Evolutionary conservation across 2,329 filamentous ascomycete species (phyloP).

Genomic region (Allantophomopsis lycopodina): DNA sequence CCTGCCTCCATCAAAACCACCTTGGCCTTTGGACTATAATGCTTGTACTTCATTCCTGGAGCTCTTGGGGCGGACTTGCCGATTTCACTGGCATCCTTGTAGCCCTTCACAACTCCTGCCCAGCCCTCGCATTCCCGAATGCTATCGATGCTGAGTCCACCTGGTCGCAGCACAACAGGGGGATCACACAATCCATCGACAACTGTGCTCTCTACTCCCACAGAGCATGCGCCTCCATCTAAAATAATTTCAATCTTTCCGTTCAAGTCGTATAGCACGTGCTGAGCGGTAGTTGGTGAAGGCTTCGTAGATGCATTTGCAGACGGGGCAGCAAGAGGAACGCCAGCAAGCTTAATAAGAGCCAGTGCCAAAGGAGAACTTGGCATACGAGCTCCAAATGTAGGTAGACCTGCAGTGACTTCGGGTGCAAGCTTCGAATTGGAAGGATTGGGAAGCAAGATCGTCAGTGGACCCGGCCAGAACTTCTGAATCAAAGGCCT

Average conservation of each 20-base stretch:
- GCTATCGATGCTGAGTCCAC: slow-evolving; percentile 74
- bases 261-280: slow-evolving; percentile 74
- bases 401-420: slow-evolving; percentile 73
- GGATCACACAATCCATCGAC: slow-evolving; percentile 78
- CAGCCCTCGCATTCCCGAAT: slow-evolving; percentile 64
- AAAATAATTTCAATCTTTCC: slow-evolving; percentile 77
- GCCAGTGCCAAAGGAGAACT: slow-evolving; percentile 71
- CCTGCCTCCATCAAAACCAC: slow-evolving; percentile 67
- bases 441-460: slow-evolving; percentile 68
- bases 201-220: slow-evolving; percentile 94
- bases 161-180: slow-evolving; percentile 72
- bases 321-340: slow-evolving; percentile 79
- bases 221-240: slow-evolving; percentile 73
- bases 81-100: slow-evolving; percentile 60
- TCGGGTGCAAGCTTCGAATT: slow-evolving; percentile 67
- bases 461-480: slow-evolving; percentile 91
- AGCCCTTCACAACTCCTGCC: slow-evolving; percentile 65
- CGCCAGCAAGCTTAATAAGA: slow-evolving; percentile 66
- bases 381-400: slow-evolving; percentile 87
- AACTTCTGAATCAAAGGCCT: slow-evolving; percentile 64
- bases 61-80: slow-evolving; percentile 61
- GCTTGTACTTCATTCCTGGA: slow-evolving; percentile 98
- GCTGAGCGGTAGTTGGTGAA: slow-evolving; percentile 78
- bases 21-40: slow-evolving; percentile 83
- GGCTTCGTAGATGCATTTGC: slow-evolving; percentile 92